phyloP scores from a whole-genome alignment of 225 moss, liverwort and hornwort species.

The Sphagnum tenellum region DNA sequence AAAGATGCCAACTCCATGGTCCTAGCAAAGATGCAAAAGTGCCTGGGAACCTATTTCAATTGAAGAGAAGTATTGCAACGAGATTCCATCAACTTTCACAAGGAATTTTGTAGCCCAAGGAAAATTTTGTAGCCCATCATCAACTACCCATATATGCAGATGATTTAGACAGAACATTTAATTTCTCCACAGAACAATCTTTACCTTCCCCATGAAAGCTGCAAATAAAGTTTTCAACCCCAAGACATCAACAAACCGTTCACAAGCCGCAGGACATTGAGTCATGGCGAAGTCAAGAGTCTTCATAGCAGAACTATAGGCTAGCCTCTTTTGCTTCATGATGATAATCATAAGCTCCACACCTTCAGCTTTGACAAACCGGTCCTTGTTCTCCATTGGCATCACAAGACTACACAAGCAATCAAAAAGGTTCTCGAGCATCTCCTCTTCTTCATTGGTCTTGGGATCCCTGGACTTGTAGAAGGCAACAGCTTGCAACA shows the following conservation, averaged over 20 bases:
- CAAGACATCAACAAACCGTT: constrained; percentile 91
- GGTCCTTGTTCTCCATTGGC: constrained; percentile 90
- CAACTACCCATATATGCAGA: too few species aligned
- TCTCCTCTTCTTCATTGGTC: constrained; percentile 91
- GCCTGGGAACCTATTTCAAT: too few species aligned
- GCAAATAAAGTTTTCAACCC: constrained; percentile 94
- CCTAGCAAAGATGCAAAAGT: too few species aligned
- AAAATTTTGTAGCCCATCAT: too few species aligned
- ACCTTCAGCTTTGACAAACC: constrained; percentile 94
- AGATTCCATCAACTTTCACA: too few species aligned
- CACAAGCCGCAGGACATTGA: constrained; percentile 78
- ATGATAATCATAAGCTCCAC: constrained; percentile 98
- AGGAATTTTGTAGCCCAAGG: too few species aligned
- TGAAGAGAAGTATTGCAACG: too few species aligned
- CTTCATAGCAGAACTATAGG: constrained; percentile 93
- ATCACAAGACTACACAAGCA: constrained; percentile 92
- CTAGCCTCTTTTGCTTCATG: constrained; percentile 93
- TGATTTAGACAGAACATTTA: too few species aligned
- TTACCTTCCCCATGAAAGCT: constrained; percentile 93
- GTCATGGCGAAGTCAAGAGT: constrained; percentile 97
- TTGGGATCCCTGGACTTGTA: constrained; percentile 96
- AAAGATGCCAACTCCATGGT: too few species aligned
- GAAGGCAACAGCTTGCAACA: constrained; percentile 85
- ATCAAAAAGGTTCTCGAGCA: constrained; percentile 92
- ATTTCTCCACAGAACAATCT: too few species aligned